Evolutionary conservation across 1,284 basidiomycete species (phyloP).

Genomic region (Naganishia cerealis): DNA sequence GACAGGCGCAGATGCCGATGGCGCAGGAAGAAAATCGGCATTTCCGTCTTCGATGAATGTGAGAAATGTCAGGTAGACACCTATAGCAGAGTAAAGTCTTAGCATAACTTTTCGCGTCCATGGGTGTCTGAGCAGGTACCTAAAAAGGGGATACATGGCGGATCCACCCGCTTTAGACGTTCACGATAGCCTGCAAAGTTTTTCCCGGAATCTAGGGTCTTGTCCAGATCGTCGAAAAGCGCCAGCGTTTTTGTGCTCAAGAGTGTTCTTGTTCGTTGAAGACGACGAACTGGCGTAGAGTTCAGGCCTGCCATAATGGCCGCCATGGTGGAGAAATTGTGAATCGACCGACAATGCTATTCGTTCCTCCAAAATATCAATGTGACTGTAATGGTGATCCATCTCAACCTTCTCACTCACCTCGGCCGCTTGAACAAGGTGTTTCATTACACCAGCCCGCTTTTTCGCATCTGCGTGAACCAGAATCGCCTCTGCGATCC

Average conservation of each 20-base stretch:
- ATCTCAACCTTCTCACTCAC: constrained; percentile 59
- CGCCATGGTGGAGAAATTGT: constrained; percentile 98
- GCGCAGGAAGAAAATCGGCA: constrained; percentile 70
- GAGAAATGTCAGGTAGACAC: constrained; percentile 90
- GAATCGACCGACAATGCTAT: constrained; percentile 80
- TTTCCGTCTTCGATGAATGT: constrained; percentile 99
- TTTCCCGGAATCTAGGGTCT: constrained; percentile 80
- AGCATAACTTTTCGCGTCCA: background rate
- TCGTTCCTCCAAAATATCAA: constrained; percentile 1
- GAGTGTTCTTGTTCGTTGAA: constrained; percentile 81
- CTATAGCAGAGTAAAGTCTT: constrained; percentile 54
- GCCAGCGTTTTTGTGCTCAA: constrained; percentile 53
- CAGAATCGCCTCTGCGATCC: constrained; percentile 85
- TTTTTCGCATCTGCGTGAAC: constrained; percentile 76
- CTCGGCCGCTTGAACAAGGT: constrained; percentile 84
- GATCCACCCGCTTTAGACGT: constrained; percentile 77
- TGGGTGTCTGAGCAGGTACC: constrained; percentile 60
- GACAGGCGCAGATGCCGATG: constrained; percentile 23
- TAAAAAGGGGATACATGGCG: constrained; percentile 96
- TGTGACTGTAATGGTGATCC: background rate
- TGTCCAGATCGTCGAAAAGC: constrained; percentile 66
- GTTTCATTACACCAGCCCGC: constrained; percentile 77
- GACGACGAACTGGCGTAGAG: constrained; percentile 83
- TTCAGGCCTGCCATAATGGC: constrained; percentile 92
- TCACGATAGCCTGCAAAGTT: constrained; percentile 92